Percentiles rank a stretch among this genome's conserved stretches.
Conservation (phyloP, 768 basidiomycete genomes). For the Auriscalpium microsporum region DNA sequence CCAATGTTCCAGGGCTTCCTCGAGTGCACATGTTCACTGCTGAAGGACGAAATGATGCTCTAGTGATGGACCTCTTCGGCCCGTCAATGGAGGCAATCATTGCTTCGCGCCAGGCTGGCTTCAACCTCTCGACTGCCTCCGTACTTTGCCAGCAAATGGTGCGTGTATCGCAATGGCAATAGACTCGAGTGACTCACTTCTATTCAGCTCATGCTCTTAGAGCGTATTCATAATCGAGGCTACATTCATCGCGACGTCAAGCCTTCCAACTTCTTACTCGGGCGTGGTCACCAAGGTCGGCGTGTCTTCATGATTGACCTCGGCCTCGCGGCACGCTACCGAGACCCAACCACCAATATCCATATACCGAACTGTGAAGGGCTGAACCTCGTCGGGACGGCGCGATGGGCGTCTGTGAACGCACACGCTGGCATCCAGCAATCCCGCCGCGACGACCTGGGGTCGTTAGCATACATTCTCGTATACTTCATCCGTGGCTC, state of each 20-base stretch:
- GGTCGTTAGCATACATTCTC: constrained; percentile 16
- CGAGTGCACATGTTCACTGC: constrained; percentile 10
- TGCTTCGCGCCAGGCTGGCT: no score
- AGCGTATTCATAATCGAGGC: constrained; percentile 14
- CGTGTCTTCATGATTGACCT: constrained; percentile 17
- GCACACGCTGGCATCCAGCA: constrained; percentile 13
- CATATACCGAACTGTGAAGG: constrained; percentile 14
- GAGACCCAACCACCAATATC: constrained; percentile 7
- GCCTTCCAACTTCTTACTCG: constrained; percentile 18
- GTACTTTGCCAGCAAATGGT: no score
- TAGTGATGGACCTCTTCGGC: constrained; percentile 19
- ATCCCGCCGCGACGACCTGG: constrained; percentile 20
- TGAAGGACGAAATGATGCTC: constrained; percentile 6
- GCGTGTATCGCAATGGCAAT: no score
- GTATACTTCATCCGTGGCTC: constrained; percentile 17
- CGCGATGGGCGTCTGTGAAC: constrained; percentile 12
- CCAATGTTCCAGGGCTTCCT: constrained; percentile 10
- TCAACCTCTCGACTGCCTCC: no score
- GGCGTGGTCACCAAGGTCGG: neutral
- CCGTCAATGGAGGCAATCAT: constrained; percentile 7
- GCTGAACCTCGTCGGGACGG: constrained; percentile 9
- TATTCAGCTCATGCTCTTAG: constrained; percentile 11
- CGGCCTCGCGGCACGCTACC: constrained; percentile 10
- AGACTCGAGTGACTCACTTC: neutral
- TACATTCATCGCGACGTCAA: constrained; percentile 19